Conservation (phyloP, 768 basidiomycete genomes). For the Boletus tomentosulus region DNA sequence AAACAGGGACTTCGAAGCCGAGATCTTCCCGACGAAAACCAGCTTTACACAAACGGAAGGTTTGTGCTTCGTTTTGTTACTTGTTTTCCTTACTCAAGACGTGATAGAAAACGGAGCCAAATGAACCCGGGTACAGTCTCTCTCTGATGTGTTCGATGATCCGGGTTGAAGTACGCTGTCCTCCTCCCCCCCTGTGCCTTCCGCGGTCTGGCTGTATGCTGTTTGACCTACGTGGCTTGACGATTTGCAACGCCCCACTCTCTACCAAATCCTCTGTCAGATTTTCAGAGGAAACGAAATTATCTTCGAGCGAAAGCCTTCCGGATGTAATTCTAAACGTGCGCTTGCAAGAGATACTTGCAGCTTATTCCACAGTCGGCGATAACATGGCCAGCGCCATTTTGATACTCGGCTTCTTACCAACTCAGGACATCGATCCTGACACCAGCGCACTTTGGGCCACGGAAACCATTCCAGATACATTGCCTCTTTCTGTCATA, state of each 20-base stretch:
- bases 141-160: slow-evolving; percentile 50
- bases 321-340: slow-evolving; percentile 32
- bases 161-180: slow-evolving; percentile 65
- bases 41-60: slow-evolving; percentile 12
- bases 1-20: slow-evolving; percentile 2
- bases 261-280: slow-evolving; percentile 23
- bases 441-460: slow-evolving; percentile 23
- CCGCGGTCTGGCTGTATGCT: slow-evolving; percentile 68
- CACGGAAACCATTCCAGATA: slow-evolving; percentile 13
- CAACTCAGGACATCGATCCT: slow-evolving; percentile 15
- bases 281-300: slow-evolving; percentile 24
- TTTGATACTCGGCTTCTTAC: slow-evolving; percentile 48
- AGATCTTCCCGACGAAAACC: slow-evolving; percentile 7
- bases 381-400: slow-evolving; percentile 41
- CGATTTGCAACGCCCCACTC: slow-evolving; percentile 31
- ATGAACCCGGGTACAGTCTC: slow-evolving; percentile 18
- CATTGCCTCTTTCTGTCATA: slow-evolving; percentile 20
- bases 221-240: slow-evolving; percentile 56
- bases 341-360: slow-evolving; percentile 42
- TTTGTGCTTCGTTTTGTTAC: slow-evolving; percentile 3
- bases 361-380: slow-evolving; percentile 44
- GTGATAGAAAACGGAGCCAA: slow-evolving; percentile 8
- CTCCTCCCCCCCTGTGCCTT: slow-evolving; percentile 44
- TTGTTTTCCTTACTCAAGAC: slow-evolving; percentile 3
- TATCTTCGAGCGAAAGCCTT: slow-evolving; percentile 2